Conservation (phyloP, 75 land plant species). For the Adiantum capillusveneris region DNA sequence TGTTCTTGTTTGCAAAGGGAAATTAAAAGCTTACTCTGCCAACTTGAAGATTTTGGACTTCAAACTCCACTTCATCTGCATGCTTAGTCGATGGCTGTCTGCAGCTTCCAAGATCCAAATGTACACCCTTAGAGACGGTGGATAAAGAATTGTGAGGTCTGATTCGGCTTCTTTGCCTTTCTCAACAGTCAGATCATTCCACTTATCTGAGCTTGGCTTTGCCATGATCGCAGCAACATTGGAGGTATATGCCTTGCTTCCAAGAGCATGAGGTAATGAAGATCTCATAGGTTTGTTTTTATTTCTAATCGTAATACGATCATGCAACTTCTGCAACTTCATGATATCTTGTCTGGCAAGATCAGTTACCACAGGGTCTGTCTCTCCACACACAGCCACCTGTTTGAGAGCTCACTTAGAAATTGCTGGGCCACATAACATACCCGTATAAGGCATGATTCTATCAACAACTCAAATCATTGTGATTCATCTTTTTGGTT, state of each 20-base stretch:
- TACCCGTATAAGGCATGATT: too few species aligned
- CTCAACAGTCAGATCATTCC: neutral
- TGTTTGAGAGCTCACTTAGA: too few species aligned
- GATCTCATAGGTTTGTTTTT: constrained; percentile 1
- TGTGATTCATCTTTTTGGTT: too few species aligned
- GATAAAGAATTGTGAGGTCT: constrained; percentile 20
- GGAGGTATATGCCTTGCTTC: neutral
- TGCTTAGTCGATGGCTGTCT: constrained; percentile 32
- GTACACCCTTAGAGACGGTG: constrained; percentile 24
- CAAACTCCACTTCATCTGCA: constrained; percentile 33
- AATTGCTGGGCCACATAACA: too few species aligned
- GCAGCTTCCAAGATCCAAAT: constrained; percentile 40
- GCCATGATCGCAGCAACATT: neutral
- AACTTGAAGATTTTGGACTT: constrained; percentile 19
- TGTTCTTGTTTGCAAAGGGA: neutral
- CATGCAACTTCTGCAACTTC: constrained; percentile 35
- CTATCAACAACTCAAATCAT: too few species aligned
- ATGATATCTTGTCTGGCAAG: constrained; percentile 32
- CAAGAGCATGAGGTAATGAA: neutral
- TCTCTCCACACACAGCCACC: constrained; percentile 40
- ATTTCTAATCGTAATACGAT: constrained; percentile 23
- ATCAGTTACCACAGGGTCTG: constrained; percentile 38
- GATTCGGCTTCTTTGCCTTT: constrained; percentile 9
- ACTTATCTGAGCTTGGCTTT: neutral
- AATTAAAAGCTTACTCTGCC: constrained; percentile 18